Evolutionary conservation across 1,284 basidiomycete species (phyloP), one percentile per base, ranked within the genome.

Genomic region (Trichosporon sp.): DNA sequence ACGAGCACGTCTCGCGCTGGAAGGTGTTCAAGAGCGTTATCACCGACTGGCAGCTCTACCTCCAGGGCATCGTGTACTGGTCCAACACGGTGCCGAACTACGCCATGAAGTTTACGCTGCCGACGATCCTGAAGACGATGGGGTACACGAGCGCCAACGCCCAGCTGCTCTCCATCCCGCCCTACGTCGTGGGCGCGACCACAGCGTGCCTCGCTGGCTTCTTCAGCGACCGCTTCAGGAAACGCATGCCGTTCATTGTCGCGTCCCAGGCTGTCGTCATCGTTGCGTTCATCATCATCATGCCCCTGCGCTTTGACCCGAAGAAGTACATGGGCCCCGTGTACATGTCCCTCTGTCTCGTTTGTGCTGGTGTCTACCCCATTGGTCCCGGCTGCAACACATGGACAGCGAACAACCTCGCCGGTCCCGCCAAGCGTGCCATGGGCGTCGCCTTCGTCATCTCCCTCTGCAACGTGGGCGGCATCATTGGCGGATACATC

Each of bases 111-210:
- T 71, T 71, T 37, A 75, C 78, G 65, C 68, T 80, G 54, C 77
- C 77, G 0, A 70, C 74, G 31, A 78, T 80, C 66, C 73, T 80
- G 37, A 69, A 65, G 32, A 70, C 72, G 10, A 69, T 76, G 32
- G 73, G 75, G 3, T 75, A 74, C 72, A 75, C 71, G 21, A 73
- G 71, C 1, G 71, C 76, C 37, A 63, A 74, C 19, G 73, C 76
- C 2, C 78, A 81, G 66, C 77, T 80, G n/a, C 66, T 79, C 7
- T 76, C 77, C 11, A 75, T 78, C 12, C 78, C 78, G 2, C 76
- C 79, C 14, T 80, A 79, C 68, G 66, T 73, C 67, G 68, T 75
- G 26, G 78, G 74, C 14, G 77, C 77, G 5, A 43, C 70, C 14
- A 59, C 70, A 6, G 76, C 70, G 68, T 35, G 72, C 51, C 37